Percentiles rank a stretch among this genome's conserved stretches.
phyloP scores from a whole-genome alignment of 805 yeast genomes.

The Metschnikowia colocasiae region DNA sequence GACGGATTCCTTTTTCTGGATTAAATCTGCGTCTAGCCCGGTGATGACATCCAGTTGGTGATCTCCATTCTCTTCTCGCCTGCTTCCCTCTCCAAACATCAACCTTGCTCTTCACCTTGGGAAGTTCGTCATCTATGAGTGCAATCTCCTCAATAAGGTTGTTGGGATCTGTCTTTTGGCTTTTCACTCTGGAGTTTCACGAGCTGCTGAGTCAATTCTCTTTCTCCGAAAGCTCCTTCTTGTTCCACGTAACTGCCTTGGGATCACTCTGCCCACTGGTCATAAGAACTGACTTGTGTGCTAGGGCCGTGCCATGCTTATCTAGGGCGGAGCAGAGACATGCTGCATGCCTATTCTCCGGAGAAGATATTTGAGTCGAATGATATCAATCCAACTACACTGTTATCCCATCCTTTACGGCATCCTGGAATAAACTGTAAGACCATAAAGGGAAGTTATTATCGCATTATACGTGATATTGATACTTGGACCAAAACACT shows the following conservation, averaged over 20 bases:
- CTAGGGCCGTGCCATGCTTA: too few relatives aligned
- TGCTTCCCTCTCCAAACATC: slow-evolving; percentile 43
- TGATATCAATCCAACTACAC: too few relatives aligned
- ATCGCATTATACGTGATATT: too few relatives aligned
- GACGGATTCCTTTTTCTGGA: slow-evolving; percentile 6
- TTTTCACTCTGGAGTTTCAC: slow-evolving; percentile 43
- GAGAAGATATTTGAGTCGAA: too few relatives aligned
- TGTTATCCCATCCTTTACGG: too few relatives aligned
- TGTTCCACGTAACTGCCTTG: slow-evolving; percentile 64
- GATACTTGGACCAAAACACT: too few relatives aligned
- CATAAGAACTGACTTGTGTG: slow-evolving; percentile 83
- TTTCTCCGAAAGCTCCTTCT: slow-evolving; percentile 58
- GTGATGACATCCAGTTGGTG: slow-evolving; percentile 17
- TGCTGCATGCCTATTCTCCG: too few relatives aligned
- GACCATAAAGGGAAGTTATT: too few relatives aligned
- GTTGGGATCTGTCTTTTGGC: slow-evolving; percentile 56
- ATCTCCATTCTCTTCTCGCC: slow-evolving; percentile 47
- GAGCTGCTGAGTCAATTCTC: slow-evolving; percentile 49
- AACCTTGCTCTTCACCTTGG: slow-evolving; percentile 43
- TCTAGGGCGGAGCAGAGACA: too few relatives aligned
- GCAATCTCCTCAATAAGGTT: slow-evolving; percentile 53
- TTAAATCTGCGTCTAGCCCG: slow-evolving; percentile 16
- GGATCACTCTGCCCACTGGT: slow-evolving; percentile 71
- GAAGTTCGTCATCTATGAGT: slow-evolving; percentile 39
- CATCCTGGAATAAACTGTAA: too few relatives aligned